These are phyloP conservation scores for Apophysomyces trapeziformis DNA, from an alignment of 371 early-diverging fungal species.

Conservation along the genomic window DNA sequence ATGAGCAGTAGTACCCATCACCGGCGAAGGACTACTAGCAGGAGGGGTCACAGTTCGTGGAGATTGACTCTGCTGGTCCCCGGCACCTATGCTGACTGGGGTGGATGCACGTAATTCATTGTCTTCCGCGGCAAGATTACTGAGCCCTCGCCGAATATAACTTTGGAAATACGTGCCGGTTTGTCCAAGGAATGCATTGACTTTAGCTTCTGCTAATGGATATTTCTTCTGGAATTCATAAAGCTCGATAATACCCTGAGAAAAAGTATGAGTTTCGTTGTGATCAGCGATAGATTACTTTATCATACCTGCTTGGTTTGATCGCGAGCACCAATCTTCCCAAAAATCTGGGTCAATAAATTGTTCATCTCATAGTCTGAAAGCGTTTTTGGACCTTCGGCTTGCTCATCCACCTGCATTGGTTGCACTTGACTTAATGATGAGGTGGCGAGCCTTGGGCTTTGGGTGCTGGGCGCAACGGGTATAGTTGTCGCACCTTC, in stretches of 20 bases:
- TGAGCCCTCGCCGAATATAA: constrained; percentile 75
- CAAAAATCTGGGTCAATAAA: constrained; percentile 70
- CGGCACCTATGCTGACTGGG: neutral
- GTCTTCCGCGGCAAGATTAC: constrained; percentile 67
- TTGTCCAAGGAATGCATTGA: constrained; percentile 63
- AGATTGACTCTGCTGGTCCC: neutral
- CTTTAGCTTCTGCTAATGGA: constrained; percentile 62
- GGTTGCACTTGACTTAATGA: constrained; percentile 23
- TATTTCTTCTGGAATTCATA: constrained; percentile 79
- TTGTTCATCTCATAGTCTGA: constrained; percentile 60
- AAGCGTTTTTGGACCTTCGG: constrained; percentile 13
- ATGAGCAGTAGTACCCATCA: neutral
- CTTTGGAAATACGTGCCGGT: constrained; percentile 78
- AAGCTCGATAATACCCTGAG: constrained; percentile 73
- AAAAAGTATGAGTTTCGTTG: neutral
- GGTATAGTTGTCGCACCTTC: neutral
- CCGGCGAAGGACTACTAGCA: neutral
- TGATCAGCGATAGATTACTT: neutral
- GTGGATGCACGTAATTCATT: constrained; percentile 30
- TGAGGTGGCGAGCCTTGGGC: neutral
- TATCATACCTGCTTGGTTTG: constrained; percentile 67
- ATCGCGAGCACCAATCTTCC: constrained; percentile 74
- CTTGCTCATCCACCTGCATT: constrained; percentile 40
- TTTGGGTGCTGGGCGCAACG: constrained; percentile 11
- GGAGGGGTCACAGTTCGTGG: constrained; percentile 11